Percentiles rank a stretch among this genome's conserved stretches.
These are phyloP conservation scores for Gossypioides kirkii DNA, from an alignment of 345 rosid genomes.

Conservation along the genomic window DNA sequence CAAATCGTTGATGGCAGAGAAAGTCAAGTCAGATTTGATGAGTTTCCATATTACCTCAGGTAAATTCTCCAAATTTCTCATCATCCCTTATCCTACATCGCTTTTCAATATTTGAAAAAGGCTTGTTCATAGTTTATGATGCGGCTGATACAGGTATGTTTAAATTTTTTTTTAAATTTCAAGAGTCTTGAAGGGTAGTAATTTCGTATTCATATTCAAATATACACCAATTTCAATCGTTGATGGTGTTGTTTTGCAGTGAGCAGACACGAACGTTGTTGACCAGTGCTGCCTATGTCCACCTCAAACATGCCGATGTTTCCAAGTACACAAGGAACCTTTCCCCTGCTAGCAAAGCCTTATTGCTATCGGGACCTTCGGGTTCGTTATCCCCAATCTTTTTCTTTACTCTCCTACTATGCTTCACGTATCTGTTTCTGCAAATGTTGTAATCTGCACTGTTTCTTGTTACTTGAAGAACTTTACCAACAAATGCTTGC, in stretches of 20 bases:
- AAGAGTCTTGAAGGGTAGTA: no score
- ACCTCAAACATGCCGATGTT: slow-evolving; percentile 84
- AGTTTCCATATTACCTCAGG: slow-evolving; percentile 71
- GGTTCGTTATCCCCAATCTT: slow-evolving; percentile 27
- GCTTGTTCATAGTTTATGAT: no score
- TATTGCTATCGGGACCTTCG: slow-evolving; percentile 94
- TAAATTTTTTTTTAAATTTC: no score
- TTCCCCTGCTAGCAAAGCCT: slow-evolving; percentile 80
- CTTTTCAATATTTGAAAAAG: background rate
- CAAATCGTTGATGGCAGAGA: slow-evolving; percentile 60
- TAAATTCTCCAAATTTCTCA: background rate
- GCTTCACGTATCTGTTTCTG: background rate
- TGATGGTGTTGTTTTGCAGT: slow-evolving; percentile 38
- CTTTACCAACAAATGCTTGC: slow-evolving; percentile 99
- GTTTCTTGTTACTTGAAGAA: slow-evolving; percentile 24
- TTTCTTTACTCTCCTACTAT: background rate
- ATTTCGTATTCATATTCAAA: no score
- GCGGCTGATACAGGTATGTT: no score
- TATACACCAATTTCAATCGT: background rate
- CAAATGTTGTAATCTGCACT: background rate
- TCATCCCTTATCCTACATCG: background rate
- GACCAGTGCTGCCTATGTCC: slow-evolving; percentile 93
- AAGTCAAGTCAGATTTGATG: slow-evolving; percentile 53
- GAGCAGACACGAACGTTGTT: slow-evolving; percentile 79
- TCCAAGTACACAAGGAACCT: slow-evolving; percentile 75